Percentiles rank a stretch among this genome's conserved stretches.
phyloP scores from a whole-genome alignment of 768 basidiomycete species.

The Leucosporidium creatinivorum region DNA sequence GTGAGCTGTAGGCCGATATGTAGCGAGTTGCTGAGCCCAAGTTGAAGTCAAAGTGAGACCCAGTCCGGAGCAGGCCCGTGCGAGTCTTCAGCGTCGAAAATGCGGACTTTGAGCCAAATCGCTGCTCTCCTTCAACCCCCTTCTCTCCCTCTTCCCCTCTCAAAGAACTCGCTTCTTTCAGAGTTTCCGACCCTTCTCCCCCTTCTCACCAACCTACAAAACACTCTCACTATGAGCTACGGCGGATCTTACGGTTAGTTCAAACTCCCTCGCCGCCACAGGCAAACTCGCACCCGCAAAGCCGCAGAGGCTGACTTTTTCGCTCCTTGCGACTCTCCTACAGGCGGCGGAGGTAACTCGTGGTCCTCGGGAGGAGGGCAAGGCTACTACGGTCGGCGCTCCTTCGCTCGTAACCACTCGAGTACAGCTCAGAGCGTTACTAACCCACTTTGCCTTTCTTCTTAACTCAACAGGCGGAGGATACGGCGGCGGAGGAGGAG shows the following conservation, averaged over 20 bases:
- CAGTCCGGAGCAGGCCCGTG: no score
- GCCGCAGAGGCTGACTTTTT: neutral
- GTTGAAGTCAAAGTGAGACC: no score
- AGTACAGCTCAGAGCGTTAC: no score
- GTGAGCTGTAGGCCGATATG: no score
- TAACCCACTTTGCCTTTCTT: no score
- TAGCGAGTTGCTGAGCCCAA: no score
- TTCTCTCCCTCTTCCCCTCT: no score
- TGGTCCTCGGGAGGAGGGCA: slow-evolving; percentile 4
- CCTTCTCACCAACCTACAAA: neutral
- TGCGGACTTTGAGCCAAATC: no score
- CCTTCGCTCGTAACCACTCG: no score
- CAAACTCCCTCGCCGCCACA: neutral
- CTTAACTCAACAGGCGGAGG: neutral
- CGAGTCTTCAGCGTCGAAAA: no score
- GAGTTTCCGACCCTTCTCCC: neutral
- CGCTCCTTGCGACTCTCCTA: neutral
- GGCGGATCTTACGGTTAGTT: slow-evolving; percentile 1
- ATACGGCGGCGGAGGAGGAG: slow-evolving; percentile 25
- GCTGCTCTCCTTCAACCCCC: no score
- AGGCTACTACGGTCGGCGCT: no score
- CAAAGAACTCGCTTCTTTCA: neutral
- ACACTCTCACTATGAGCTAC: neutral
- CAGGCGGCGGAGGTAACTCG: slow-evolving; percentile 7
- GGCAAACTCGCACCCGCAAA: neutral